Percentiles rank a stretch among this genome's conserved stretches.
Evolutionary conservation across 208 protist genomes (phyloP).

Genomic region (Trypanosoma mega): DNA sequence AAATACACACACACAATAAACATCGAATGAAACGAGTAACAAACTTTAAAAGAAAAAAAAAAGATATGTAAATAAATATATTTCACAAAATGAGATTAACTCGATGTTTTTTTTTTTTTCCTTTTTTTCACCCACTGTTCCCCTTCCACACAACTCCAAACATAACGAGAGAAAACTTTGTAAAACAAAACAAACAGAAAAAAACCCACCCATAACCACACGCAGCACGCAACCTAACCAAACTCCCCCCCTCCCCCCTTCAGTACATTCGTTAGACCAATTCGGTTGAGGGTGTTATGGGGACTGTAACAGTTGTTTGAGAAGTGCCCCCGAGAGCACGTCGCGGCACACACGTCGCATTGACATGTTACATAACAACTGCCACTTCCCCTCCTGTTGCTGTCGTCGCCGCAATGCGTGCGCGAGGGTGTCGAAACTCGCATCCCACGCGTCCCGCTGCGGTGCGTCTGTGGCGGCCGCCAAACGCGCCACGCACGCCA

Average conservation of each 20-base stretch:
- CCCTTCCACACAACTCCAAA: too few relatives aligned
- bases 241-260: too few relatives aligned
- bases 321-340: slow-evolving; percentile 13
- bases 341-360: slow-evolving; percentile 23
- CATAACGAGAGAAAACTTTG: too few relatives aligned
- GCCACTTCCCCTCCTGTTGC: slow-evolving; percentile 28
- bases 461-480: not conserved
- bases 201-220: too few relatives aligned
- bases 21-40: slow-evolving; percentile 3
- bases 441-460: slow-evolving; percentile 12
- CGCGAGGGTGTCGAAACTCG: slow-evolving; percentile 3
- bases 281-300: not conserved
- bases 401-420: slow-evolving; percentile 12
- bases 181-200: too few relatives aligned
- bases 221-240: too few relatives aligned
- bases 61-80: not conserved
- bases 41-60: slow-evolving; percentile 10
- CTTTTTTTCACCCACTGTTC: not conserved
- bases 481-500: slow-evolving; percentile 17
- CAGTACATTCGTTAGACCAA: too few relatives aligned
- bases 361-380: slow-evolving; percentile 12
- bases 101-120: too few relatives aligned
- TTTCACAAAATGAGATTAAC: not conserved
- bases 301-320: slow-evolving; percentile 7
- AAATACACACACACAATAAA: too few relatives aligned